phyloP scores from a whole-genome alignment of 164 flowering plant genomes.

The Santalum album region DNA sequence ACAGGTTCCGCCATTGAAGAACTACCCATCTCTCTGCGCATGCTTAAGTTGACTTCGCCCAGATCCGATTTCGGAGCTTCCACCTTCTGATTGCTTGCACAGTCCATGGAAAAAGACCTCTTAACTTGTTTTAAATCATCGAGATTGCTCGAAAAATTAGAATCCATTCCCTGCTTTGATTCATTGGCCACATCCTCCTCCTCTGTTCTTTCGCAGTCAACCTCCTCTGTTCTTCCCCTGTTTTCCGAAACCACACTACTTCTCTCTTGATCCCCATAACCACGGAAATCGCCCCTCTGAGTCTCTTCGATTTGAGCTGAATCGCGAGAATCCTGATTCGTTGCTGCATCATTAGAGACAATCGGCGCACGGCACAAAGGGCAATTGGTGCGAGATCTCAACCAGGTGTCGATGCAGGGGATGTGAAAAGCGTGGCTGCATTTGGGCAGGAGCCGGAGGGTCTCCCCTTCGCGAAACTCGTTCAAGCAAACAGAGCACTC shows the following conservation, averaged over 20 bases:
- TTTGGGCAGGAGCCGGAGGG: constrained; percentile 54
- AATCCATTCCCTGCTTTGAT: constrained; percentile 5
- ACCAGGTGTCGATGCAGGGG: constrained; percentile 71
- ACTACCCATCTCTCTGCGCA: background rate
- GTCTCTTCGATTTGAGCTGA: constrained; percentile 8
- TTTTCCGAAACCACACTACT: constrained; percentile 2
- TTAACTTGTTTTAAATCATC: background rate
- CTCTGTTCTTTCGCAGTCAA: background rate
- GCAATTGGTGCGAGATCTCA: constrained; percentile 53
- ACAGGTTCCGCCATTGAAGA: constrained; percentile 5
- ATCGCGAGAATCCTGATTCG: constrained; percentile 6
- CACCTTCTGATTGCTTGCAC: background rate
- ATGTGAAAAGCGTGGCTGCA: constrained; percentile 71
- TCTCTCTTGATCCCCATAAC: constrained; percentile 4
- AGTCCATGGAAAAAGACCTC: constrained; percentile 22
- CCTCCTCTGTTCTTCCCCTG: constrained; percentile 11
- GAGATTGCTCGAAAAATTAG: background rate
- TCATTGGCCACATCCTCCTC: constrained; percentile 7
- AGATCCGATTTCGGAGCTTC: background rate
- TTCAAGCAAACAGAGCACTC: constrained; percentile 63
- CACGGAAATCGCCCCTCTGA: constrained; percentile 18
- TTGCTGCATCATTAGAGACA: constrained; percentile 11
- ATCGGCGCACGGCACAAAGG: constrained; percentile 57
- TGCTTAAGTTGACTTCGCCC: background rate
- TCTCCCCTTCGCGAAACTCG: constrained; percentile 53